Evolutionary conservation across 208 protist genomes (phyloP), one percentile per base, ranked within the genome.

Genomic region (Trypanosoma caninum): DNA sequence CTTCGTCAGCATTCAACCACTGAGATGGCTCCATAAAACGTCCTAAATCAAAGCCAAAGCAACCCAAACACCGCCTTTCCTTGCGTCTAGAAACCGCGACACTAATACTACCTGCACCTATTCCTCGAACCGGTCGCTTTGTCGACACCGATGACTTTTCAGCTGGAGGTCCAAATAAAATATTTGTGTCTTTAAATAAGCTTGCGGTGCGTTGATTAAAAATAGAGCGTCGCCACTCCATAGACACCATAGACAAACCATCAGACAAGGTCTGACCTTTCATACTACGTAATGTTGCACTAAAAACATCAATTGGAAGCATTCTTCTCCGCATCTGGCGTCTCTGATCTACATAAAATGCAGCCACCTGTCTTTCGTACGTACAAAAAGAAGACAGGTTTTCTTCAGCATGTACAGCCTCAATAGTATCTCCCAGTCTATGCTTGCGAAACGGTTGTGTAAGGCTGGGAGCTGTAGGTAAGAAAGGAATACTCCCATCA

Each of bases 31-130:
- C 30, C 22, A 41, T n/a, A 3, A 71, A 20, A 3, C 47, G 48
- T 14, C 37, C 34, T 20, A 71, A 20, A 22, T 71, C 65, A 16
- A 64, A 48, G 7, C 16, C 38, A 46, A 63, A 41, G 20, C 47
- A 47, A 2, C 44, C 34, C 18, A 11, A 30, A 11, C 57, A 40
- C 16, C 25, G 56, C 65, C 25, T 4, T 3, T 27, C 50, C 3
- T 38, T 22, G 8, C 56, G 55, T 0, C 34, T 11, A 14, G 56
- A 63, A 1, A 56, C 22, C 5, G 45, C 33, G 14, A 71, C 44
- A 3, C n/a, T 53, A 22, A 71, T 64, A 9, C 25, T 46, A 44
- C 56, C 56, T 14, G 37, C 13, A 2, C 48, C 33, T 5, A 11
- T n/a, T 5, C 25, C 35, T 8, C 8, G 14, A 20, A 47, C 65